phyloP scores from a whole-genome alignment of 495 filamentous ascomycete genomes.

The Talaromyces borbonicus region DNA sequence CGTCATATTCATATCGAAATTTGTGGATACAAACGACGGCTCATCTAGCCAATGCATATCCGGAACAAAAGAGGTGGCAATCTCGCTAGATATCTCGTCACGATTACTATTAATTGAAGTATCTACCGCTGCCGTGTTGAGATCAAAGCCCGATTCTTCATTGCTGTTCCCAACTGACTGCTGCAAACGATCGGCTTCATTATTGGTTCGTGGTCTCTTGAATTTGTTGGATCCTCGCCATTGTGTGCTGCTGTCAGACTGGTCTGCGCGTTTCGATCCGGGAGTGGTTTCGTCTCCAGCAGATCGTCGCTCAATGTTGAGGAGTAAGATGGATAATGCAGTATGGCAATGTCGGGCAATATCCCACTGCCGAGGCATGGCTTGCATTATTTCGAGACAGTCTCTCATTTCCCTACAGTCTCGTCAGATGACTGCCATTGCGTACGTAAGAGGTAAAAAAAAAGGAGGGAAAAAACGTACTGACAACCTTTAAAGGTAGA shows the following conservation, averaged over 20 bases:
- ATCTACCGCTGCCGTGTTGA: background rate
- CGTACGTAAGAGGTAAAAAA: background rate
- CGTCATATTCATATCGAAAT: constrained; percentile 30
- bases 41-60: constrained; percentile 4
- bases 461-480: constrained; percentile 14
- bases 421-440: no score
- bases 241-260: background rate
- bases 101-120: background rate
- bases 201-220: background rate
- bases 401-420: constrained; percentile 24
- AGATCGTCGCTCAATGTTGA: constrained; percentile 6
- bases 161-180: background rate
- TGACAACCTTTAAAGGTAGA: constrained; percentile 22
- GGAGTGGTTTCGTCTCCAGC: background rate
- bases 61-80: background rate
- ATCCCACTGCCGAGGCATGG: constrained; percentile 32
- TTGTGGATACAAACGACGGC: constrained; percentile 12
- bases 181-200: background rate
- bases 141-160: background rate
- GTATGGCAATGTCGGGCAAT: constrained; percentile 29
- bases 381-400: constrained; percentile 21
- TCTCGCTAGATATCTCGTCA: background rate
- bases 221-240: background rate
- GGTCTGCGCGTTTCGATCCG: background rate
- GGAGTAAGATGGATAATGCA: constrained; percentile 20